These are phyloP conservation scores for Mycena sanguinolenta DNA, from an alignment of 768 basidiomycete species.

Conservation along the genomic window DNA sequence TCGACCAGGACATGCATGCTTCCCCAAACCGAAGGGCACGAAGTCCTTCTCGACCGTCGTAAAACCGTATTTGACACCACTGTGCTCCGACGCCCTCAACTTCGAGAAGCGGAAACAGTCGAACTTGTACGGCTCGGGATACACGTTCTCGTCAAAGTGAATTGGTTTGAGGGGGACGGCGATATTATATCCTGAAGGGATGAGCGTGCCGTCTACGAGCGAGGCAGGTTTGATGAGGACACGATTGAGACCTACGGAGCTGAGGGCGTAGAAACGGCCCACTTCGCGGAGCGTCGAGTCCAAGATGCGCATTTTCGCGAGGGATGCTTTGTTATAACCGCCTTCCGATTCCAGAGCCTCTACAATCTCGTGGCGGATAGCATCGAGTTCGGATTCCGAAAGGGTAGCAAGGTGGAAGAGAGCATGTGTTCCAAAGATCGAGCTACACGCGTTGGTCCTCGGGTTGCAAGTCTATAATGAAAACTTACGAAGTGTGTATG, in stretches of 20 bases:
- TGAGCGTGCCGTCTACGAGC: neutral
- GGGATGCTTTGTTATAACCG: neutral
- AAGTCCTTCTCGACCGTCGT: neutral
- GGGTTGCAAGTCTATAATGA: neutral
- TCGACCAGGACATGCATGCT: conserved; percentile 1
- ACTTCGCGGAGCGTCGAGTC: neutral
- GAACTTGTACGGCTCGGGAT: neutral
- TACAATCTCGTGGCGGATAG: neutral
- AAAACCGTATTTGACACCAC: neutral
- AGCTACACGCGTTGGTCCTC: neutral
- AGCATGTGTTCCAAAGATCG: neutral
- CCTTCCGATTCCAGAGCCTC: neutral
- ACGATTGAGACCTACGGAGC: neutral
- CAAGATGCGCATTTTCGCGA: neutral
- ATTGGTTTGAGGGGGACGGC: neutral
- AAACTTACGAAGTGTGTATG: neutral
- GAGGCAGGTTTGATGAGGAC: neutral
- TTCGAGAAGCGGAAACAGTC: conserved; percentile 3
- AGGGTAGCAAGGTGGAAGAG: neutral
- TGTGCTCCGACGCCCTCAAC: neutral
- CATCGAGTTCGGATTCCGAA: neutral
- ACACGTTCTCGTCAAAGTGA: neutral
- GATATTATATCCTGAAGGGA: neutral
- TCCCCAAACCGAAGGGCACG: neutral
- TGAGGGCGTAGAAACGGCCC: neutral